Evolutionary conservation across 1,284 basidiomycete species (phyloP), one percentile per base, ranked within the genome.

Genomic region (Laetiporus sulphureus): DNA sequence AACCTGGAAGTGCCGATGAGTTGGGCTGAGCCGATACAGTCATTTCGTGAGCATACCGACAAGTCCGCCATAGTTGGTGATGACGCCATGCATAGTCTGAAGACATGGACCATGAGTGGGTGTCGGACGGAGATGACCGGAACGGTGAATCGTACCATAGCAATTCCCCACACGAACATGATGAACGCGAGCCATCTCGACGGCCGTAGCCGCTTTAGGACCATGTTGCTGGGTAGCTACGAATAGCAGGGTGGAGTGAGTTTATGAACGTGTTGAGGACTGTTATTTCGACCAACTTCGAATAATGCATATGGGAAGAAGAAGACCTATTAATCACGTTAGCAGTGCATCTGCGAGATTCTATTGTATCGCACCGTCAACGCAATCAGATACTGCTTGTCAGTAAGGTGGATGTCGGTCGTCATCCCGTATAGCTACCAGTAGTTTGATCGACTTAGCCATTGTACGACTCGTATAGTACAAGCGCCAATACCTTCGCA

Each of bases 281-380:
- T 3, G 5, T 11, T n/a, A n/a, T 8, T 16, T 16, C 31, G 29
- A 42, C 58, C 15, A 29, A 64, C 70, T 68, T 84, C 80, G 35
- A 82, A 80, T 13, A 82, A 48, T 2, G 76, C 64, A 53, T 82
- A 83, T 34, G 78, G 78, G 51, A 80, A 72, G 64, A 79, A 79
- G 57, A 79, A 77, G 23, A 76, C 62, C 32, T 27, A 16, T n/a
- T 18, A 29, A 8, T 24, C 24, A 5, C 8, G 5, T 8, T 27
- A 13, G 25, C 25, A 8, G 13, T 27, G 13, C 13, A 7, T 27
- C 25, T 15, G 10, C 19, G 12, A 37, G 21, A 23, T 4, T 37
- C n/a, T n/a, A n/a, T n/a, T n/a, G n/a, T n/a, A n/a, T 13, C 31
- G 32, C 8, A 34, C 40, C 29, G 83, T 83, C 34, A 85, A 66